Evolutionary conservation across 352 stramenopile genomes (phyloP).

Genomic region (Phytophthora sp.): DNA sequence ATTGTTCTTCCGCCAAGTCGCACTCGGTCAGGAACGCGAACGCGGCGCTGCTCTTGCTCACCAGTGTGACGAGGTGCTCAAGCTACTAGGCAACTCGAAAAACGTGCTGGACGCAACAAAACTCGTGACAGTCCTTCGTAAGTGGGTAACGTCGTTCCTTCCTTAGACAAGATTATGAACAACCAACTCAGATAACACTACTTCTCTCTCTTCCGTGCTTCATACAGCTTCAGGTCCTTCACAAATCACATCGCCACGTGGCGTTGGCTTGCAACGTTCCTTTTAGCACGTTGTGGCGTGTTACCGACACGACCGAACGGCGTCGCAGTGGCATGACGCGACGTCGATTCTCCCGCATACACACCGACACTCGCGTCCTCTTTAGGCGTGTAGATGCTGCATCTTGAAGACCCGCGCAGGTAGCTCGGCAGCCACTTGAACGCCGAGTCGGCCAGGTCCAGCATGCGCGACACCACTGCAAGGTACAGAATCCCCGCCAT

Average conservation of each 20-base stretch:
- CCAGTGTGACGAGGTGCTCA: conserved; percentile 56
- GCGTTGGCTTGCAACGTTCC: conserved; percentile 4
- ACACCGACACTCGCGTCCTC: conserved; percentile 2
- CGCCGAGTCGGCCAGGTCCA: conserved; percentile 10
- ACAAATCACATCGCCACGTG: conserved; percentile 5
- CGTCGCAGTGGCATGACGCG: not conserved
- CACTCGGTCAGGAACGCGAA: conserved; percentile 32
- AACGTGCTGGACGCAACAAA: conserved; percentile 59
- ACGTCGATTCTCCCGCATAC: conserved; percentile 11
- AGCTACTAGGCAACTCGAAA: conserved; percentile 58
- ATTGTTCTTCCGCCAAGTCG: conserved; percentile 68
- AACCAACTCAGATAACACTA: not conserved
- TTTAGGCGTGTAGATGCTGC: conserved; percentile 27
- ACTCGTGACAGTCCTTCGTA: conserved; percentile 46
- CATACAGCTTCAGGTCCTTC: no score
- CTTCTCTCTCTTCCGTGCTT: not conserved
- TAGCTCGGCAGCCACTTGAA: conserved; percentile 12
- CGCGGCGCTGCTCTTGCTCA: conserved; percentile 6
- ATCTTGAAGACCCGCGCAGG: conserved; percentile 6
- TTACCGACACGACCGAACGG: not conserved
- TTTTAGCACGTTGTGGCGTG: not conserved
- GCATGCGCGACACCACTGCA: conserved; percentile 25
- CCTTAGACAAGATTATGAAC: not conserved
- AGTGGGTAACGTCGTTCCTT: conserved; percentile 37
- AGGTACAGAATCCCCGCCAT: conserved; percentile 31